Percentiles rank a stretch among this genome's conserved stretches.
These are phyloP conservation scores for Beta vulgaris DNA, from an alignment of 148 eudicot genomes.

Conservation along the genomic window DNA sequence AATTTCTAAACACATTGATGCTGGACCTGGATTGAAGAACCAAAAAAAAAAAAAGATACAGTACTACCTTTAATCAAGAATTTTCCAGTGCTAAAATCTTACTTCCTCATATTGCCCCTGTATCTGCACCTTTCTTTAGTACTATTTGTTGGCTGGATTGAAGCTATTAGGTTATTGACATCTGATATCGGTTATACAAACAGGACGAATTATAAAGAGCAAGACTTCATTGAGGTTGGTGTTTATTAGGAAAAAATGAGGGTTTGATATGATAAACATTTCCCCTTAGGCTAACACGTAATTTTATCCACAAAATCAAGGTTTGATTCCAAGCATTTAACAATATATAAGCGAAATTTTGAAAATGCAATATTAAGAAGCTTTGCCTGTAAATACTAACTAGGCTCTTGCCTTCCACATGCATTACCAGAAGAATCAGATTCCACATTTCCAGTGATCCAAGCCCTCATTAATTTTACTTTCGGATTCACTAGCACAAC, in stretches of 20 bases:
- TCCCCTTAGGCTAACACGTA: background rate
- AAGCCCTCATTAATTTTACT: background rate
- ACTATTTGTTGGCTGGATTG: background rate
- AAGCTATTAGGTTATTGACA: background rate
- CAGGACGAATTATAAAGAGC: background rate
- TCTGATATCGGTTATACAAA: background rate
- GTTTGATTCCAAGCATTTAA: background rate
- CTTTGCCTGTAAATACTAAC: background rate
- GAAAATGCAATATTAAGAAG: background rate
- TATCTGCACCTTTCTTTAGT: background rate
- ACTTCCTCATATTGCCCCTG: background rate
- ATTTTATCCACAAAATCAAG: background rate
- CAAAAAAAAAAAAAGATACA: background rate
- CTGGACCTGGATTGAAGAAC: background rate
- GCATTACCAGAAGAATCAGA: background rate
- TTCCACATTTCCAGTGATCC: background rate
- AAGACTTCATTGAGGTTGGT: background rate
- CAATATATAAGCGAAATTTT: background rate
- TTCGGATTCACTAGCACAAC: background rate
- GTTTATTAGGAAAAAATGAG: background rate
- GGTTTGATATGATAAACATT: background rate
- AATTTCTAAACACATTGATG: background rate
- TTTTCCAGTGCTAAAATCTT: background rate
- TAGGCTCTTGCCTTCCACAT: background rate
- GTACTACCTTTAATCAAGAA: background rate